These are phyloP conservation scores for Russula sp. DNA, from an alignment of 768 basidiomycete species.

Conservation along the genomic window DNA sequence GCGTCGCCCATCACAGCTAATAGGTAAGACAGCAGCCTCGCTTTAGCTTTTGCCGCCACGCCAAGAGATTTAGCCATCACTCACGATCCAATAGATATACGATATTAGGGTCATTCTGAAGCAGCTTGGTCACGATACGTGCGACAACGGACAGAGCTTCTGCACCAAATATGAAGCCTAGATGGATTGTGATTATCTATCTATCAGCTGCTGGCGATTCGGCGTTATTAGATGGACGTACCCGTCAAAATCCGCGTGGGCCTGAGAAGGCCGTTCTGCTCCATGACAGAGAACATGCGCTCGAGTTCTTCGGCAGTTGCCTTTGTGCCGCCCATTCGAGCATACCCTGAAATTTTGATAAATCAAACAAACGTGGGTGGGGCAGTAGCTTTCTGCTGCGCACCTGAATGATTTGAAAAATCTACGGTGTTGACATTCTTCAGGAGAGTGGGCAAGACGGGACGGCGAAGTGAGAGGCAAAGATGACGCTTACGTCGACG, in stretches of 20 bases:
- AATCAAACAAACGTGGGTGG: background rate
- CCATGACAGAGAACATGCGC: slow-evolving; percentile 69
- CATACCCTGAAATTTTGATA: slow-evolving; percentile 61
- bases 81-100: slow-evolving; percentile 91
- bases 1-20: slow-evolving; percentile 94
- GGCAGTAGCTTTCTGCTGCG: slow-evolving; percentile 27
- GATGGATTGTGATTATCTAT: background rate
- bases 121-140: slow-evolving; percentile 59
- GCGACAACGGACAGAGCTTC: slow-evolving; percentile 69
- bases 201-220: background rate
- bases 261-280: slow-evolving; percentile 67
- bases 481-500: slow-evolving; percentile 69
- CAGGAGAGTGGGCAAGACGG: slow-evolving; percentile 13
- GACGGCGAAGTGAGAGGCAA: background rate
- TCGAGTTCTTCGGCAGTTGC: slow-evolving; percentile 75
- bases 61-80: slow-evolving; percentile 35
- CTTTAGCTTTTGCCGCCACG: background rate
- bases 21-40: background rate
- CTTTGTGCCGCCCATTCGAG: slow-evolving; percentile 73
- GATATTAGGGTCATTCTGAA: slow-evolving; percentile 52
- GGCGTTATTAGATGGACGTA: slow-evolving; percentile 31
- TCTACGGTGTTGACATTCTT: slow-evolving; percentile 90
- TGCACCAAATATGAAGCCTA: slow-evolving; percentile 87
- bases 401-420: slow-evolving; percentile 92
- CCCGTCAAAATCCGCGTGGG: slow-evolving; percentile 80